Evolutionary conservation across 768 basidiomycete genomes (phyloP), one percentile per base, ranked within the genome.

Genomic region (Punctularia strigosozonata): DNA sequence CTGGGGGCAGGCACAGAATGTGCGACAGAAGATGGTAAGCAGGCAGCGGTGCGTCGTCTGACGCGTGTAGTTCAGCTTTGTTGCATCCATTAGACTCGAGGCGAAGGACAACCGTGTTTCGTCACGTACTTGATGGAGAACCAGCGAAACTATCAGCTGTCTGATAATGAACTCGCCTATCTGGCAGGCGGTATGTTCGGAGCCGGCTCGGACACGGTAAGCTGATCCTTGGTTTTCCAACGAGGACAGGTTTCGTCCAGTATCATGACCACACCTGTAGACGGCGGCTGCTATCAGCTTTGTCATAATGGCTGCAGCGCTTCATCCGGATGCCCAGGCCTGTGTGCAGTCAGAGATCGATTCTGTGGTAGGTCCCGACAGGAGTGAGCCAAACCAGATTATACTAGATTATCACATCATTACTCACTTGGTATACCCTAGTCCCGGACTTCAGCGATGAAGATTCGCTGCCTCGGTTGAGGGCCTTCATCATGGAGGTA

Each of bases 111-210:
- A n/a, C n/a, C 57, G 13, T 64, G 54, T 20, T 64, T 66, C 21
- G 54, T 56, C 15, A 60, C 55, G 35, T 55, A 59, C 26, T 39
- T 68, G 10, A 13, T 66, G 6, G 64, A 66, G 41, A 49, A 54
- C 24, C 61, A 64, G 41, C 24, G 41, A 30, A 47, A 60, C 36
- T 49, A 57, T 10, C 51, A 46, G 1, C 41, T 67, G n/a, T 41
- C 38, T 3, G 58, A 64, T 4, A 38, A 61, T 2, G 64, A 65
- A 36, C 41, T 62, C 1, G 59, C 56, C 2, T 68, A 63, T 41
- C 38, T 67, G 4, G 57, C 63, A 3, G 66, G 65, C 1, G 53
- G 59, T 2, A 64, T 67, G 59, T 68, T 66, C 42, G 60, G 61
- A 18, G 65, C 65, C 1, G 65, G 65, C 1, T 52, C 59, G 6